Evolutionary conservation across 768 basidiomycete genomes (phyloP).

Genomic region (Harrya chromipes): DNA sequence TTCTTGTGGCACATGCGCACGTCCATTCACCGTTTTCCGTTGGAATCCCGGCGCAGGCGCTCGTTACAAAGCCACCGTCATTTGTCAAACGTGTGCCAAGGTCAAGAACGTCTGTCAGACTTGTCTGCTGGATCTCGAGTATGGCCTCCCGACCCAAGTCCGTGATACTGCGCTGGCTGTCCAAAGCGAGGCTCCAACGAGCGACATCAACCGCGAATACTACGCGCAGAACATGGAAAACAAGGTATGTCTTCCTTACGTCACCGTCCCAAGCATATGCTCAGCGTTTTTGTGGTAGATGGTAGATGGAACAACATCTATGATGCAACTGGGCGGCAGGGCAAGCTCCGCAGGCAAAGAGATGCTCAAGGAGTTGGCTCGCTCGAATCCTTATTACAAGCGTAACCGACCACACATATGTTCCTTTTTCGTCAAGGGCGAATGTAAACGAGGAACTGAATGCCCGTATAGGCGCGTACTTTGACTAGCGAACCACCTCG

Average conservation of each 20-base stretch:
- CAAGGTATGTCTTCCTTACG: slow-evolving; percentile 46
- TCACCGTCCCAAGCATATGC: background rate
- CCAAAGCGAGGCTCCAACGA: slow-evolving; percentile 86
- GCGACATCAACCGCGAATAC: slow-evolving; percentile 96
- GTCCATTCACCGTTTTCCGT: slow-evolving; percentile 95
- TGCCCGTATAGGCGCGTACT: slow-evolving; percentile 78
- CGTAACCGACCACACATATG: slow-evolving; percentile 93
- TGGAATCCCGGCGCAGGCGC: slow-evolving; percentile 96
- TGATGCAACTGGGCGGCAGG: slow-evolving; percentile 51
- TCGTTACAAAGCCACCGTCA: slow-evolving; percentile 94
- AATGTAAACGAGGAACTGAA: slow-evolving; percentile 86
- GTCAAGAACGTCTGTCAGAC: slow-evolving; percentile 97
- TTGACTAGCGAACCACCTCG: background rate
- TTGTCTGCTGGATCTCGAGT: slow-evolving; percentile 94
- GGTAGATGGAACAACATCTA: slow-evolving; percentile 60
- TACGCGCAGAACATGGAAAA: slow-evolving; percentile 90
- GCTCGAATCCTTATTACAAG: slow-evolving; percentile 97
- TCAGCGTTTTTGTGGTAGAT: slow-evolving; percentile 44
- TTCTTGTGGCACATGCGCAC: slow-evolving; percentile 95
- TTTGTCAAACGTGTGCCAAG: slow-evolving; percentile 97
- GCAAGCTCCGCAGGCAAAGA: slow-evolving; percentile 86
- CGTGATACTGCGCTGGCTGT: slow-evolving; percentile 90
- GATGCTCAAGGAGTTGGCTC: slow-evolving; percentile 92
- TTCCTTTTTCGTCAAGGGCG: slow-evolving; percentile 94
- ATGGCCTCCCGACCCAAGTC: slow-evolving; percentile 94